These are phyloP conservation scores for Cymbidium sinense DNA, from an alignment of 106 monocot species.

Conservation along the genomic window DNA sequence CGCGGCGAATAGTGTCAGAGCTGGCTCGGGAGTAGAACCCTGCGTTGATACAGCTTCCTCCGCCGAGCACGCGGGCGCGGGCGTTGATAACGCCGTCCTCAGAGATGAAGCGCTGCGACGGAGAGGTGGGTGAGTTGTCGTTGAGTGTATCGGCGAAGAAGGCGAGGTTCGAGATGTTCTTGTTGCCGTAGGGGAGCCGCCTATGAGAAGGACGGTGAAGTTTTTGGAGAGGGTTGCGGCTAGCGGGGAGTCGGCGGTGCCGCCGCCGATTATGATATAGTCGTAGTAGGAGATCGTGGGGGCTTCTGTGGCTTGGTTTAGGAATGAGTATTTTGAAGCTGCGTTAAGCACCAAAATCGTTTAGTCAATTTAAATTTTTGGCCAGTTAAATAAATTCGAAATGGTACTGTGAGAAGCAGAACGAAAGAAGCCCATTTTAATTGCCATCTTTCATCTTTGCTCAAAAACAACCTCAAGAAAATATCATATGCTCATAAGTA, in stretches of 20 bases:
- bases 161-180: conserved; percentile 5
- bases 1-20: neutral
- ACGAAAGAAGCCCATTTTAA: too few relatives aligned
- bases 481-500: too few relatives aligned
- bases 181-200: conserved; percentile 11
- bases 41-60: conserved; percentile 18
- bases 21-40: conserved; percentile 16
- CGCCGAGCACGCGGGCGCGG: conserved; percentile 18
- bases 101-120: conserved; percentile 9
- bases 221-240: neutral
- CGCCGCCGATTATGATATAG: too few relatives aligned
- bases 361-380: too few relatives aligned
- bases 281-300: too few relatives aligned
- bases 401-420: too few relatives aligned
- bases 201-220: conserved; percentile 5
- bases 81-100: conserved; percentile 14
- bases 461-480: too few relatives aligned
- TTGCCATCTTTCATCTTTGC: too few relatives aligned
- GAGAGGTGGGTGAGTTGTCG: neutral
- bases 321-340: conserved; percentile 17
- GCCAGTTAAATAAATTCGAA: too few relatives aligned
- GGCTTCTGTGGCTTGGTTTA: conserved; percentile 1
- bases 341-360: too few relatives aligned
- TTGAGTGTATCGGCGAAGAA: conserved; percentile 12
- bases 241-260: too few relatives aligned